Base-by-base conservation (phyloP, 1,284 basidiomycete species). In the Heterobasidion parviporum region DNA sequence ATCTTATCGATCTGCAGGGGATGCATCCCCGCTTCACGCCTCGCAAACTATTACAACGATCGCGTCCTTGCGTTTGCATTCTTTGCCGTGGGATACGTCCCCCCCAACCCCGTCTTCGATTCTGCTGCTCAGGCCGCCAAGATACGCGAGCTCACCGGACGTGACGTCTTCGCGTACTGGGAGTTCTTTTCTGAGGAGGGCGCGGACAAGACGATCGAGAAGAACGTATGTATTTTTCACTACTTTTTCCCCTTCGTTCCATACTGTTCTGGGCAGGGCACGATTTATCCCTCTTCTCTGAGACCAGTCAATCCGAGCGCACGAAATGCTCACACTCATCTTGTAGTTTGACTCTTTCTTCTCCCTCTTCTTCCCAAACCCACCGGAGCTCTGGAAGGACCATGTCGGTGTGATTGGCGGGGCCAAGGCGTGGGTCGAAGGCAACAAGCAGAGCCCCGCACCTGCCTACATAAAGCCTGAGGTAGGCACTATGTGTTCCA, bases 131-230 rank as follows among this genome's bases (percentile, higher is more conserved):
- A 20, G 33, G 12, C 20, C 41, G 41, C 15, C 2, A 8, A 45
- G 41, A 60, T 85, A 79, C 56, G 85, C 71, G 56, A 84, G 67
- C 59, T 74, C 74, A 45, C 63, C 16, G 68, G 67, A 8, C 60
- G 65, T 16, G 68, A 69, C 45, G 54, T 64, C 18, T 67, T 67
- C 32, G 70, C 67, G 1, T 73, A 72, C 55, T 70, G 66, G 67
- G 57, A 61, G 54, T 71, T 68, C 58, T 67, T 72, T 48, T 59
- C 59, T 0, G 64, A 67, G 34, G 67, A 70, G 6, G 65, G 62
- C 6, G 65, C 68, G 4, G 64, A 62, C 49, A 64, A 65, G 53
- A 35, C 68, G 26, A 62, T 69, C 32, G 63, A 67, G 44, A 53
- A 58, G 0, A 61, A 69, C 55, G 69, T 69, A 48, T 15, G 65